phyloP scores from a whole-genome alignment of 257 asterid genomes.

The Lavandula angustifolia region DNA sequence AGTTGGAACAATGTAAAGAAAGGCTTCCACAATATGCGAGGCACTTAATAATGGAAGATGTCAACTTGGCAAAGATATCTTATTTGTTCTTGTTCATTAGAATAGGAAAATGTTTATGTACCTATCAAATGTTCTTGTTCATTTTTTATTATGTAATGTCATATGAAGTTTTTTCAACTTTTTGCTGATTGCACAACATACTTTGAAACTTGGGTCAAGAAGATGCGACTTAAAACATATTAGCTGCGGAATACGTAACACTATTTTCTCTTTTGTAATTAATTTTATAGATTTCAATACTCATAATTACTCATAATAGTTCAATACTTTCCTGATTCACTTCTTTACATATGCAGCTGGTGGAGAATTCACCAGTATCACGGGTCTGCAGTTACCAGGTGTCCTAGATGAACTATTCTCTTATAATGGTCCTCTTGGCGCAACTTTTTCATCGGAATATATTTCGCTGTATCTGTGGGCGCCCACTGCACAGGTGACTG shows the following conservation, averaged over 20 bases:
- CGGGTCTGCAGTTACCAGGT: constrained; percentile 94
- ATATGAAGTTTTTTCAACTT: not conserved
- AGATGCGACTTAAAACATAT: not conserved
- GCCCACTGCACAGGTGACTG: constrained; percentile 87
- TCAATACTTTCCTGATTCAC: constrained; percentile 24
- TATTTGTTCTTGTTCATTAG: not conserved
- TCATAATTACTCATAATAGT: not conserved
- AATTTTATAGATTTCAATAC: not conserved
- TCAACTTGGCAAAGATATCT: constrained; percentile 12
- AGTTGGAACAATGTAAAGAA: constrained; percentile 49
- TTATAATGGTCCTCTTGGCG: constrained; percentile 83
- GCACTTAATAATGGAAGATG: constrained; percentile 1
- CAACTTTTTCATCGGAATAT: constrained; percentile 56
- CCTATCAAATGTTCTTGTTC: constrained; percentile 4
- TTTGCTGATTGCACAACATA: not conserved
- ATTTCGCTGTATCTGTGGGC: constrained; percentile 86
- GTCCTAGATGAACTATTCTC: constrained; percentile 82
- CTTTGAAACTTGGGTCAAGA: constrained; percentile 3
- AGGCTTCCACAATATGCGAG: constrained; percentile 72
- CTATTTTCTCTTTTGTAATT: not conserved
- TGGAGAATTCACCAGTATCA: constrained; percentile 58
- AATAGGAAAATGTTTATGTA: not conserved
- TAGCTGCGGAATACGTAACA: constrained; percentile 1
- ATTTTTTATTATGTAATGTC: not conserved
- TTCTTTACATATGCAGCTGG: constrained; percentile 48